Base-by-base conservation (phyloP, 768 basidiomycete species). In the Trametes cubensis region DNA sequence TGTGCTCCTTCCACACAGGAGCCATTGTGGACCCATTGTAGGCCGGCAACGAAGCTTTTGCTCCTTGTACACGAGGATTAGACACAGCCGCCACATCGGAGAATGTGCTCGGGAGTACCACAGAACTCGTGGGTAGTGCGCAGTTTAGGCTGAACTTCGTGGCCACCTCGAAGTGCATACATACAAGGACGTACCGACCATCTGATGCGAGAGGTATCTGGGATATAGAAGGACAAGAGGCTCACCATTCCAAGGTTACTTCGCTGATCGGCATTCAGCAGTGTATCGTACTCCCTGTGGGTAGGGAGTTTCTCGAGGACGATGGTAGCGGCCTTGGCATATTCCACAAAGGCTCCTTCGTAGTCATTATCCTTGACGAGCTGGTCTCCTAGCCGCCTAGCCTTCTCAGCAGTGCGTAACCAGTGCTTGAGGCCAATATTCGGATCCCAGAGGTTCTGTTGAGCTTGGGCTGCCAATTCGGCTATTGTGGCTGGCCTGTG, bases 221-320 rank as follows among this genome's bases (percentile, higher is more conserved):
- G 6, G 6, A 34, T 34, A 34, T 34, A 34, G 10, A 34, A 34
- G 34, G 34, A 34, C 34, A 11, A 34, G 34, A 34, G 34, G 61
- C 90, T 74, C 73, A 93, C 92, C 78, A 85, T 72, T 34, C 79
- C 82, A 18, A 93, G 80, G 72, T 90, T 90, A 53, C 83, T 76
- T 55, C 86, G 80, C 68, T 93, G 91, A 13, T 79, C 76, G 6
- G 75, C 56, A 47, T 72, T 86, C 67, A 94, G 72, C 47, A 85
- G 72, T 0, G 76, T 76, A 38, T 80, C 67, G 70, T 88, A 93
- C 46, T 90, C 86, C 55, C 80, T 77, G 75, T 93, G 92, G 1
- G 77, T 75, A 0, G 91, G 91, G n/a, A 94, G 76, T 65, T 83
- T 87, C 76, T 94, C 90, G 13, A 91, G 81, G 21, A 92, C 88